Percentiles rank a stretch among this genome's conserved stretches.
These are phyloP conservation scores for Puccinia triticina DNA, from an alignment of 1,284 basidiomycete genomes.

Conservation along the genomic window DNA sequence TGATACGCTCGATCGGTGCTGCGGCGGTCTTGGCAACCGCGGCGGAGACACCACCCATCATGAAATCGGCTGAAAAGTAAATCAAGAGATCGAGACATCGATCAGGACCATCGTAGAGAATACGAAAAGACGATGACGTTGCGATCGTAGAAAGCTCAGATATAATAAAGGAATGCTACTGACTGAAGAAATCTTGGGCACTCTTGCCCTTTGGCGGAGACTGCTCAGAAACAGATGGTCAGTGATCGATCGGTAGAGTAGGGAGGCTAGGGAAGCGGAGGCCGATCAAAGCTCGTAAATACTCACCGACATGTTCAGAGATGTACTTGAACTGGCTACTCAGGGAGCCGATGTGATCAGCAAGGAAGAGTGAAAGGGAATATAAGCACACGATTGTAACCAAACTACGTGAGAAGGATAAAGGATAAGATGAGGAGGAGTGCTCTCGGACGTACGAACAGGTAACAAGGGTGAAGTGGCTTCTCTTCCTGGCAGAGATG, in stretches of 20 bases:
- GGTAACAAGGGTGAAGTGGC: too few species aligned
- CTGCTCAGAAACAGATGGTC: neutral
- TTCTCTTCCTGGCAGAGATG: too few species aligned
- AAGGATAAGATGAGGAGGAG: neutral
- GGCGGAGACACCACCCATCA: conserved; percentile 79
- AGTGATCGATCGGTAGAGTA: neutral
- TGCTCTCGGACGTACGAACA: too few species aligned
- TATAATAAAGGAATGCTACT: conserved; percentile 21
- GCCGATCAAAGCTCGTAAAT: neutral
- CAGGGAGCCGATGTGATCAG: neutral
- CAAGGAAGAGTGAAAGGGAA: neutral
- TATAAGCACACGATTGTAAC: neutral
- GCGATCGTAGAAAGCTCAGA: neutral
- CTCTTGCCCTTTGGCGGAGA: conserved; percentile 48
- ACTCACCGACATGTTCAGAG: conserved; percentile 29
- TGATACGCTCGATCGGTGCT: conserved; percentile 98
- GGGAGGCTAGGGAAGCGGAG: neutral
- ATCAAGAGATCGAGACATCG: neutral
- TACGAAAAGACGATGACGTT: neutral
- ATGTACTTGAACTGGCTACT: neutral
- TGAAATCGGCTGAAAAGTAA: conserved; percentile 71
- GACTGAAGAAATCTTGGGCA: conserved; percentile 52
- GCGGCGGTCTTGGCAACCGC: conserved; percentile 97
- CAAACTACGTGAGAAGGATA: neutral
- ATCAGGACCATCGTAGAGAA: neutral